Conservation (phyloP, 768 basidiomycete species). For the Boletus eberwhitei region DNA sequence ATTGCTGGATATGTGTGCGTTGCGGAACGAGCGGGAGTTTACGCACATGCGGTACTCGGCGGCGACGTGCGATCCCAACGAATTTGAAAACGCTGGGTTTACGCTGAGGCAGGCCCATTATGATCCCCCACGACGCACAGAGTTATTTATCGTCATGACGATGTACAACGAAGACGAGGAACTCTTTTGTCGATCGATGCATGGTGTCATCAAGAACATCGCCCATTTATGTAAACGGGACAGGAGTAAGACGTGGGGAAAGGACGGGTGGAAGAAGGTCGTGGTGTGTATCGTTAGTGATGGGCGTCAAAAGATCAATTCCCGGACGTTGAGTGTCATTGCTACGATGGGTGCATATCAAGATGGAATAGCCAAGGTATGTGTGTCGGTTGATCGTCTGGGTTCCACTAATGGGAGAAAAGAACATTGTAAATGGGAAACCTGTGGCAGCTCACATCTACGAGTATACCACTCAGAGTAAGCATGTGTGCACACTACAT, state of each 20-base stretch:
- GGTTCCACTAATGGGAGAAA: constrained; percentile 3
- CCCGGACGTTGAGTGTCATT: constrained; percentile 77
- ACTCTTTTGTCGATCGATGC: constrained; percentile 90
- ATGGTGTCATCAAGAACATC: constrained; percentile 94
- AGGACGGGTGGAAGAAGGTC: constrained; percentile 98
- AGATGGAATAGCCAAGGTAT: constrained; percentile 86
- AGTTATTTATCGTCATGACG: constrained; percentile 96
- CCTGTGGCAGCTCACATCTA: constrained; percentile 88
- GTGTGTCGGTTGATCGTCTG: constrained; percentile 9
- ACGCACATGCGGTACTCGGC: constrained; percentile 96
- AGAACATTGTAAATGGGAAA: constrained; percentile 77
- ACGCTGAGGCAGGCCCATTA: constrained; percentile 89
- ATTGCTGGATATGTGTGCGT: constrained; percentile 76
- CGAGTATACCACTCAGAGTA: constrained; percentile 91
- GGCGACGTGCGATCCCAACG: constrained; percentile 94
- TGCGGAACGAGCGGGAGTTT: constrained; percentile 82
- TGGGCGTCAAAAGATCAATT: constrained; percentile 81
- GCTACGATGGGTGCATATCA: constrained; percentile 95
- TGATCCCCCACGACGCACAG: constrained; percentile 86
- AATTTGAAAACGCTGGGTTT: constrained; percentile 79
- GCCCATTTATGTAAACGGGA: constrained; percentile 84
- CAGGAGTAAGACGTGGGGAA: constrained; percentile 92
- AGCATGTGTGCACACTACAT: background rate
- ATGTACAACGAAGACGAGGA: constrained; percentile 97
- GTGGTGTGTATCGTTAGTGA: constrained; percentile 92